Conservation (phyloP, 148 eudicot genomes). For the Simmondsia chinensis region DNA sequence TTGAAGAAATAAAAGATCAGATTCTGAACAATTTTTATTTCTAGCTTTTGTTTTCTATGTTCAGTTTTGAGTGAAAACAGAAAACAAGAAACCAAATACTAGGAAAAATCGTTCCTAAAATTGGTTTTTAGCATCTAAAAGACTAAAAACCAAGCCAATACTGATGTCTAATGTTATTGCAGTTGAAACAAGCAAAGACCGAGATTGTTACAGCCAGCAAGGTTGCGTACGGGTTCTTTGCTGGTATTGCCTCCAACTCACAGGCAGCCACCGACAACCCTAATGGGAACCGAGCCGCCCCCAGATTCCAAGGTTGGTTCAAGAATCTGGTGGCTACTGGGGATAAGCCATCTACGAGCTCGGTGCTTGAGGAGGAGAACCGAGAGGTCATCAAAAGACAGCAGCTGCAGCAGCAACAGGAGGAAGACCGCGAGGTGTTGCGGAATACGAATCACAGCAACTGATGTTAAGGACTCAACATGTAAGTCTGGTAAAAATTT, state of each 20-base stretch:
- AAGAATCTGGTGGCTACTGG: constrained; percentile 59
- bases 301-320: constrained; percentile 84
- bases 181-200: constrained; percentile 92
- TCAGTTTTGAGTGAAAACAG: too few relatives aligned
- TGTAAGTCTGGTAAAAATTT: too few relatives aligned
- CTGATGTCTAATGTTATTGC: constrained; percentile 8
- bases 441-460: too few relatives aligned
- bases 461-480: constrained; percentile 8
- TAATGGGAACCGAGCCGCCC: constrained; percentile 34
- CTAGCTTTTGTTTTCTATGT: too few relatives aligned
- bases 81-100: too few relatives aligned
- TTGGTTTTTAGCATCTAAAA: not conserved
- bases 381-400: constrained; percentile 26
- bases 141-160: not conserved
- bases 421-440: constrained; percentile 8
- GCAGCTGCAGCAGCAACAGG: constrained; percentile 24
- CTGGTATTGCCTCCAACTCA: constrained; percentile 51
- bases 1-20: too few relatives aligned
- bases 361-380: constrained; percentile 51
- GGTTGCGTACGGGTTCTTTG: constrained; percentile 76
- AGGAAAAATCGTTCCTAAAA: not conserved
- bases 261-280: constrained; percentile 36
- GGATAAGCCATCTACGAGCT: constrained; percentile 71
- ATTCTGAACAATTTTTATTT: too few relatives aligned
- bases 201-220: constrained; percentile 91